These are phyloP conservation scores for Kondoa malvinella DNA, from an alignment of 768 basidiomycete species.

Conservation along the genomic window DNA sequence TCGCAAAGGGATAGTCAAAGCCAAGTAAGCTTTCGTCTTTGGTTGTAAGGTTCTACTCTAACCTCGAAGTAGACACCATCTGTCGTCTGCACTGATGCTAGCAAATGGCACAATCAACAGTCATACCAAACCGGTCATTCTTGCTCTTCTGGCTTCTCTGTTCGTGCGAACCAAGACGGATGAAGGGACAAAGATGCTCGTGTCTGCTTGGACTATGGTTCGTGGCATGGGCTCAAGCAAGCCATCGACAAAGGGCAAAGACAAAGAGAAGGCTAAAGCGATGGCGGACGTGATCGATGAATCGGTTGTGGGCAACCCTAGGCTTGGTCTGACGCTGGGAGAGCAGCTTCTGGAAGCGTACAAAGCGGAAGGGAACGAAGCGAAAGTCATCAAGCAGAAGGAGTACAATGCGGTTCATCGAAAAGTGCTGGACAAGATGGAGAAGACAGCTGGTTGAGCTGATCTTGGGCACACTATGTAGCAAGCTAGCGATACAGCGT, in stretches of 20 bases:
- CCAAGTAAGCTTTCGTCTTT: background rate
- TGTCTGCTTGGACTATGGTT: background rate
- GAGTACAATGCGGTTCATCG: background rate
- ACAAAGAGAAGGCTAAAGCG: slow-evolving; percentile 6
- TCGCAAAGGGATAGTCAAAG: slow-evolving; percentile 4
- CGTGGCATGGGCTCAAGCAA: background rate
- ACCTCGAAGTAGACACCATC: background rate
- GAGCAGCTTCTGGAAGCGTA: background rate
- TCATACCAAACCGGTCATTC: slow-evolving; percentile 1
- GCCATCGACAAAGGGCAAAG: background rate
- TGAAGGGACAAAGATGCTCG: slow-evolving; percentile 3
- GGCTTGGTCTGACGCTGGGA: background rate
- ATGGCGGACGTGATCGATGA: slow-evolving; percentile 4
- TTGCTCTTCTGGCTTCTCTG: background rate
- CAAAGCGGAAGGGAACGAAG: slow-evolving; percentile 1
- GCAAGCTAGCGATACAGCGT: too few species aligned
- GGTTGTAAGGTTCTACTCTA: background rate
- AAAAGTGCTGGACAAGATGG: slow-evolving; percentile 4
- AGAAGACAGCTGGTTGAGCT: too few species aligned
- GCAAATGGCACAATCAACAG: background rate
- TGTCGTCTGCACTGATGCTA: background rate
- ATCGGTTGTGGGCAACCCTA: background rate
- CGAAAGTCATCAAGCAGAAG: background rate
- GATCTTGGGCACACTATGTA: too few species aligned
- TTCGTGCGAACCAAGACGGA: background rate